Percentiles rank a stretch among this genome's conserved stretches.
phyloP scores from a whole-genome alignment of 805 yeast species.

The Wickerhamiella kurtzmanii region DNA sequence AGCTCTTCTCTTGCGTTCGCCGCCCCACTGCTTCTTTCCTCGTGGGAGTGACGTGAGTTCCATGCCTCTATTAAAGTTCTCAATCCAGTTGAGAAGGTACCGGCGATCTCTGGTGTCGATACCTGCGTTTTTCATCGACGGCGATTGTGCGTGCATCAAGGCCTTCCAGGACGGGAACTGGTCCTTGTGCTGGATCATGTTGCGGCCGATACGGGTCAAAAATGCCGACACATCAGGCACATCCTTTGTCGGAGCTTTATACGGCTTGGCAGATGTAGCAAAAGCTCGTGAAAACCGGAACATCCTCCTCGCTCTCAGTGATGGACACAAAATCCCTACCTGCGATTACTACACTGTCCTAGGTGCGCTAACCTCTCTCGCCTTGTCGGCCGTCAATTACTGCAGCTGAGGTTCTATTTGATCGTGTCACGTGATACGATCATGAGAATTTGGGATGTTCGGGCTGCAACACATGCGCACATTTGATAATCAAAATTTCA shows the following conservation, averaged over 20 bases:
- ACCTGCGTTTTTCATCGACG: conserved; percentile 58
- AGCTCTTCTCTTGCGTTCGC: conserved; percentile 68
- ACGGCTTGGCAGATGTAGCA: neutral
- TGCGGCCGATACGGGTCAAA: conserved; percentile 66
- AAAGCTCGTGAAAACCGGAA: conserved; percentile 1
- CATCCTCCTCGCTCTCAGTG: no score
- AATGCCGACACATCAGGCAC: conserved; percentile 65
- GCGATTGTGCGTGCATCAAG: conserved; percentile 44
- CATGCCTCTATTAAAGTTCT: neutral
- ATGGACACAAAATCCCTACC: no score
- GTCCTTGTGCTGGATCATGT: conserved; percentile 51
- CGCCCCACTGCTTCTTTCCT: conserved; percentile 73
- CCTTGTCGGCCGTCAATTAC: neutral
- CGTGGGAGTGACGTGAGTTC: conserved; percentile 12
- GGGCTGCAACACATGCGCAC: no score
- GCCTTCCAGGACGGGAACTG: conserved; percentile 60
- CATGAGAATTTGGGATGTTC: no score
- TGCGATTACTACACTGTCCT: no score
- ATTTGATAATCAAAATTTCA: no score
- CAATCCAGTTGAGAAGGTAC: conserved; percentile 51
- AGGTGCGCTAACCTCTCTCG: neutral
- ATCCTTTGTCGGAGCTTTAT: conserved; percentile 31
- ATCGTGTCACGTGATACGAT: no score
- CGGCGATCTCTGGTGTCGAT: conserved; percentile 58
- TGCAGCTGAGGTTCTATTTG: conserved; percentile 1